A percentile compares a stretch with the other conserved stretches of the same genome.
These are phyloP conservation scores for Decorospora gaudefroyi DNA, from an alignment of 2,329 filamentous ascomycete species.

Conservation along the genomic window DNA sequence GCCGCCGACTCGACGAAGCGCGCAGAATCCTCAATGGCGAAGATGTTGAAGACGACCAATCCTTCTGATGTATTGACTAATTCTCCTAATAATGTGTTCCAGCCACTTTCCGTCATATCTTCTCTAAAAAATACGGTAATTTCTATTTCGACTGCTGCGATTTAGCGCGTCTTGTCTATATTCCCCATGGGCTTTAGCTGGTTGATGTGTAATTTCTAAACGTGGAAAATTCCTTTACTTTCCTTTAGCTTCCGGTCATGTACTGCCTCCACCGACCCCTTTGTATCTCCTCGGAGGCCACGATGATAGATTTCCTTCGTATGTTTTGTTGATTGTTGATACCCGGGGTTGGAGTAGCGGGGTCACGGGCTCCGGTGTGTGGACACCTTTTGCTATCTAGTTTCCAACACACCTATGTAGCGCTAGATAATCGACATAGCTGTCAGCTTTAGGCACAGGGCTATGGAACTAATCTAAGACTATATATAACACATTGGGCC, in stretches of 20 bases:
- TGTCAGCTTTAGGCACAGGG: conserved; percentile 6
- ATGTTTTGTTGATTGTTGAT: conserved; percentile 34
- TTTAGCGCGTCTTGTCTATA: conserved; percentile 27
- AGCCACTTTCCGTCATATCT: conserved; percentile 7
- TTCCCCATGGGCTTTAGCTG: conserved; percentile 7
- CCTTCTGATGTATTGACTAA: conserved; percentile 22
- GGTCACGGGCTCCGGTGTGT: conserved; percentile 26
- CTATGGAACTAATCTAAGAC: conserved; percentile 4
- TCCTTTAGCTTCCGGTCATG: conserved; percentile 1
- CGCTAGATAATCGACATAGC: conserved; percentile 6
- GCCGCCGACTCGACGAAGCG: conserved; percentile 75
- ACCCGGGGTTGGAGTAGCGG: conserved; percentile 31
- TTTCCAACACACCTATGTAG: conserved; percentile 10
- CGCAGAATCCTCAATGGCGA: conserved; percentile 73
- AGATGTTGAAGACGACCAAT: conserved; percentile 45
- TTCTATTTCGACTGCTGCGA: conserved; percentile 35
- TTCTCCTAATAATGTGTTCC: too few relatives aligned
- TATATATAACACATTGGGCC: conserved; percentile 3
- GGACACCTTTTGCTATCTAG: conserved; percentile 12
- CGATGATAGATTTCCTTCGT: conserved; percentile 19
- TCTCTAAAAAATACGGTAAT: conserved; percentile 29
- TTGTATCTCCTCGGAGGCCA: conserved; percentile 12
- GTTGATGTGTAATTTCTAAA: conserved; percentile 13
- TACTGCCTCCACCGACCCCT: conserved; percentile 2
- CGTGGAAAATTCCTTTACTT: neutral